Conservation (phyloP, 1,139 yeast genomes). For the Candida pseudoviswanathii region DNA sequence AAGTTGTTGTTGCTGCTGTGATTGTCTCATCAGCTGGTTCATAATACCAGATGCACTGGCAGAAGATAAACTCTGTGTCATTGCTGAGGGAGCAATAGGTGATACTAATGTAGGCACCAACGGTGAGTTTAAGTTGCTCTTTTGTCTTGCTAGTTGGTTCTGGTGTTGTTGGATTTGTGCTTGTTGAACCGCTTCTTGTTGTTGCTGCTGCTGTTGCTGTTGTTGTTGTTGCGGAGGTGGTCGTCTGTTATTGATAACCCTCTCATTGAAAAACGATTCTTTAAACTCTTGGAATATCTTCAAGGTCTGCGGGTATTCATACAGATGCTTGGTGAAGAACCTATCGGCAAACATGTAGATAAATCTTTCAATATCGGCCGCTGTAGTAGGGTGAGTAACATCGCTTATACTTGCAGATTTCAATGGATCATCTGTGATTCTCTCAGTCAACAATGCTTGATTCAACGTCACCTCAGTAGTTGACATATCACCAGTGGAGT, state of each 20-base stretch:
- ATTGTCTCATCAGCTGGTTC: background rate
- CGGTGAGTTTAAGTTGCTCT: conserved; percentile 8
- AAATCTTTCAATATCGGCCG: conserved; percentile 50
- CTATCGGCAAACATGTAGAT: conserved; percentile 51
- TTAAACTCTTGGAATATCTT: conserved; percentile 54
- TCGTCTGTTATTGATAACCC: conserved; percentile 39
- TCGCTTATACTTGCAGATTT: conserved; percentile 7
- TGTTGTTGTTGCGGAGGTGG: conserved; percentile 24
- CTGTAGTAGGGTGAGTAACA: conserved; percentile 26
- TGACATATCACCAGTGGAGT: conserved; percentile 1
- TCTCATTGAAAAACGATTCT: conserved; percentile 51
- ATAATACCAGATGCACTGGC: background rate
- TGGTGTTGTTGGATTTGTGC: conserved; percentile 11
- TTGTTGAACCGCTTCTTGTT: conserved; percentile 13
- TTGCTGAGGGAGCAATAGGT: conserved; percentile 11
- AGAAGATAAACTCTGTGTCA: background rate
- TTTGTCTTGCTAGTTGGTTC: conserved; percentile 12
- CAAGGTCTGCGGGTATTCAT: conserved; percentile 51
- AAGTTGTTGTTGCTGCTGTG: conserved; percentile 9
- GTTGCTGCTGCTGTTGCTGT: conserved; percentile 11
- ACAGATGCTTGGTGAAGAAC: conserved; percentile 47
- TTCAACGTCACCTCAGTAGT: conserved; percentile 5
- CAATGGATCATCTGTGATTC: background rate
- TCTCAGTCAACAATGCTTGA: conserved; percentile 7
- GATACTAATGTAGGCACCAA: conserved; percentile 16